Evolutionary conservation across 2,329 filamentous ascomycete species (phyloP), one percentile per base, ranked within the genome.

Genomic region (Claviceps sp.): DNA sequence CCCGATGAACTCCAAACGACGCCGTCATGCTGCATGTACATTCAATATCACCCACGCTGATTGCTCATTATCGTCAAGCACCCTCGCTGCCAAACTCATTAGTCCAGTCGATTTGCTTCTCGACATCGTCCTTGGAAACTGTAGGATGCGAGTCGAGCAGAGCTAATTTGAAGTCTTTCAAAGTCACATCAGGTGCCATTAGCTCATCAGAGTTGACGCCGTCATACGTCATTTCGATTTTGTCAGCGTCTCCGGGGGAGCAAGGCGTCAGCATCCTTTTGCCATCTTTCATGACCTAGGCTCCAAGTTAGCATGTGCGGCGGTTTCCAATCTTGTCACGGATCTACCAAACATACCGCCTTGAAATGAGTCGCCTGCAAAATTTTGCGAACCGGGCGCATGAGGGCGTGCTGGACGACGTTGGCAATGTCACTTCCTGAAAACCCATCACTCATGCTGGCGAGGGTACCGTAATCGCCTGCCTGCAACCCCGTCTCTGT

Each of bases 301-400:
- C 14, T 22, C 11, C 18, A 52, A 58, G 54, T 59, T 56, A 62
- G 58, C 47, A 50, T 45, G 24, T 47, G 18, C 24, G 14, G 40
- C 14, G n/a, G 9, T 11, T 6, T 41, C 2, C 4, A 38, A 7
- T 16, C 30, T 16, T 20, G 16, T 5, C n/a, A 5, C 13, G 1
- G 24, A 45, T 30, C 16, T 42, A 18, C 14, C 18, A 3, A 45
- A 67, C 71, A 45, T 74, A 91, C 91, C 73, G 86, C 84, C 69
- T 96, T 96, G 71, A 97, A 98, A 72, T 98, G 93, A 50, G 93
- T 98, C 18, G 93, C 91, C 57, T 90, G 95, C 67, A 97, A 85
- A 59, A 98, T 97, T 70, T 96, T 94, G 56, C 93, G 79, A 55
- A 98, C 87, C 1, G 93, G 94, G 64, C 96, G 89, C 93, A 98